phyloP scores from a whole-genome alignment of 2,329 filamentous ascomycete genomes.

The Phyllosticta citrichinensis region DNA sequence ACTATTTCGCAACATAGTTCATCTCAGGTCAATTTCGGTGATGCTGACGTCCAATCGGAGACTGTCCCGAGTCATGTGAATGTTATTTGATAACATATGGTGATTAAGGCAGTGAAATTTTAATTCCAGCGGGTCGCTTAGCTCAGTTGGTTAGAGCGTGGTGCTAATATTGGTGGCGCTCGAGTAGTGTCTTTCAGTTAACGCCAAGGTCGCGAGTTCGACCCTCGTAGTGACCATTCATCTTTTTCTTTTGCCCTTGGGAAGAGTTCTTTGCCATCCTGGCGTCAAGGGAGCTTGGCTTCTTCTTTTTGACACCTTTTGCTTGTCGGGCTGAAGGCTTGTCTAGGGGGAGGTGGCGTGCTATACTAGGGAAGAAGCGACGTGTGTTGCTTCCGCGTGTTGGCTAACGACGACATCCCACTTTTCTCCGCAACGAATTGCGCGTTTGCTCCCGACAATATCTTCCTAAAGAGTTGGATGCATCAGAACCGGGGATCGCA shows the following conservation, averaged over 20 bases:
- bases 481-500: no score
- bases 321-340: not conserved
- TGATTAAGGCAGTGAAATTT: no score
- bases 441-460: not conserved
- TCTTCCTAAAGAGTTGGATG: not conserved
- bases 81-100: no score
- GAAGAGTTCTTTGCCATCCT: no score
- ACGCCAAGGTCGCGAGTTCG: slow-evolving; percentile 10
- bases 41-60: no score
- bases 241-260: not conserved
- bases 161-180: not conserved
- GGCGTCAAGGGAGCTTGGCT: not conserved
- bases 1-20: no score
- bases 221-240: slow-evolving; percentile 6
- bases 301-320: not conserved
- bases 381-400: no score
- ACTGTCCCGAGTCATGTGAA: no score
- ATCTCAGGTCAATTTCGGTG: no score
- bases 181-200: not conserved
- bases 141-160: slow-evolving; percentile 11
- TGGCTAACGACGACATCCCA: not conserved
- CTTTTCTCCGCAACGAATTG: not conserved
- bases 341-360: not conserved
- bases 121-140: slow-evolving; percentile 11
- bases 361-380: no score